phyloP scores from a whole-genome alignment of 768 basidiomycete genomes.

The Auricularia heimuer region DNA sequence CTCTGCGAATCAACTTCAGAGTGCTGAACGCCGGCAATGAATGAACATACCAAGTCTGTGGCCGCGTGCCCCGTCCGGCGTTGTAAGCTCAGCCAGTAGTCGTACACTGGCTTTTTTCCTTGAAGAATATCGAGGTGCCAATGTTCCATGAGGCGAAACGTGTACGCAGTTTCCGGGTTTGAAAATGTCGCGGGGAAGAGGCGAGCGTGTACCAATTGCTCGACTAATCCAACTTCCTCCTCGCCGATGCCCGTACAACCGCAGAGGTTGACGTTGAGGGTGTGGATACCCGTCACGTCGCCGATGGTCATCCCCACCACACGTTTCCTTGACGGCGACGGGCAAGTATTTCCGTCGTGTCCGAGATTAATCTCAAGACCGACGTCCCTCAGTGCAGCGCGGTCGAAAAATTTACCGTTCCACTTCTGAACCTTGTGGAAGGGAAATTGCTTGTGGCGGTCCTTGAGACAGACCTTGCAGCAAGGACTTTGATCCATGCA shows the following conservation, averaged over 20 bases:
- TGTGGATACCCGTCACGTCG: conserved; percentile 1
- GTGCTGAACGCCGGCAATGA: not conserved
- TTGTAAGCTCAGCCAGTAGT: conserved; percentile 3
- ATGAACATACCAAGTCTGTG: not conserved
- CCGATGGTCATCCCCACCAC: not conserved
- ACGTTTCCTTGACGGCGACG: not conserved
- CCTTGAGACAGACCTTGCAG: not conserved
- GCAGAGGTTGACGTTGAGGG: not conserved
- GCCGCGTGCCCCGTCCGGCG: not conserved
- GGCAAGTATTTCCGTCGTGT: not conserved
- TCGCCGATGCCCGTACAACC: not conserved
- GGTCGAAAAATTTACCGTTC: not conserved
- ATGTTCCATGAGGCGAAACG: conserved; percentile 3
- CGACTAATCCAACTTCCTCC: too few relatives aligned
- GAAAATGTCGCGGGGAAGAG: not conserved
- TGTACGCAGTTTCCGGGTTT: not conserved
- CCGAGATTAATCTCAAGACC: not conserved
- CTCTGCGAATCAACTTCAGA: not conserved
- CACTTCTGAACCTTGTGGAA: not conserved
- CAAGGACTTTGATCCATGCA: not conserved
- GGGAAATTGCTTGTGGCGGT: not conserved
- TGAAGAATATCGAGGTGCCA: conserved; percentile 4
- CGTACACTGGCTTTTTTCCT: conserved; percentile 5
- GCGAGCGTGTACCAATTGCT: not conserved
- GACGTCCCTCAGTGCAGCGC: not conserved